Base-by-base conservation (phyloP, 2,329 filamentous ascomycete species). In the Stagonosporopsis tanaceti region DNA sequence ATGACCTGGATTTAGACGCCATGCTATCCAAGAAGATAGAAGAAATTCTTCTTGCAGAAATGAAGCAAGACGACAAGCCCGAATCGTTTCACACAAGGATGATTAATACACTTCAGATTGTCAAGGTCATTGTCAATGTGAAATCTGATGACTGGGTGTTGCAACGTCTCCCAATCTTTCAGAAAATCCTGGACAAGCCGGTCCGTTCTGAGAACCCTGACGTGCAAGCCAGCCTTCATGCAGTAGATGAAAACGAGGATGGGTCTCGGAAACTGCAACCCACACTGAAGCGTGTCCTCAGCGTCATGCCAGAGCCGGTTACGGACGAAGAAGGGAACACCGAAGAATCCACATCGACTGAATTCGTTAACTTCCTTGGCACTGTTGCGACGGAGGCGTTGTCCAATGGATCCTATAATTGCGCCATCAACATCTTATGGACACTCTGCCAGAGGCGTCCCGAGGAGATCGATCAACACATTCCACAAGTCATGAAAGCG, bases 391-490 rank as follows among this genome's bases (percentile, higher is more conserved):
- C 91, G 0, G 95, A 98, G 76, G 90, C 90, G 9, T 87, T 99
- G 64, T 91, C 91, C 6, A 88, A 88, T 50, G 85, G 85, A 55
- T 92, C 93, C 64, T 92, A 96, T 70, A 86, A 93, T 17, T 92
- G 93, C 12, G 93, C 92, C 41, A 90, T 99, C 74, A 97, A 97
- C 73, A 89, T 96, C 24, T 80, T 99, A 15, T 98, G 93, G 93
- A 95, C 92, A 15, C 80, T 99, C 20, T 92, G 92, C 5, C 87
- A 91, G 67, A 89, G 91, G 58, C 93, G 91, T 69, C 91, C 94
- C 1, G 87, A 90, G 14, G 89, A 95, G 62, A 92, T 99, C 60
- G 95, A 99, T 74, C 85, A 91, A 58, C 95, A 99, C 71, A 93
- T 98, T 52, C 82, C 85, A 3, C 87, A 89, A 27, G 82, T 99